Evolutionary conservation across 192 early-diverging fungal species (phyloP).

Genomic region (Rhizoclosmatium sp.): DNA sequence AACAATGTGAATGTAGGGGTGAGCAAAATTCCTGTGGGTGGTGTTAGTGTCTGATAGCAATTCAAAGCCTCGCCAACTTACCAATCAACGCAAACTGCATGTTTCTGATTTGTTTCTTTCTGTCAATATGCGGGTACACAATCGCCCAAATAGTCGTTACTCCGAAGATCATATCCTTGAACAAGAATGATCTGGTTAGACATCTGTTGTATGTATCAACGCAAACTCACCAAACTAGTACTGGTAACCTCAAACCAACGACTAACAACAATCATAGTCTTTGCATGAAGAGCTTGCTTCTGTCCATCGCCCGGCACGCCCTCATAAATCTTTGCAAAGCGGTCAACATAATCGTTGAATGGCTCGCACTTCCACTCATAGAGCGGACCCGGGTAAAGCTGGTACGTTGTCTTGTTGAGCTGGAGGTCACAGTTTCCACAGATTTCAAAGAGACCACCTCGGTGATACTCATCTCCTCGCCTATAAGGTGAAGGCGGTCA

Average conservation of each 20-base stretch:
- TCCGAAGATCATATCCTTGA: neutral
- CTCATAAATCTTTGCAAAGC: too few species aligned
- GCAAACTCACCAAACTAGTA: too few species aligned
- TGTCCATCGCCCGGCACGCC: neutral
- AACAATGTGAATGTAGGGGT: too few species aligned
- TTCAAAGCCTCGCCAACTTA: too few species aligned
- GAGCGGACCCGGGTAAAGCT: neutral
- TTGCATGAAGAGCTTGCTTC: neutral
- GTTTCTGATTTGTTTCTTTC: too few species aligned
- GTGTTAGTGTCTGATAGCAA: too few species aligned
- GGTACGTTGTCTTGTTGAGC: neutral
- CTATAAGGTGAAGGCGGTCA: neutral
- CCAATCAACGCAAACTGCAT: too few species aligned
- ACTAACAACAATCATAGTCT: neutral
- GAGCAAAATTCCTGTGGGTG: too few species aligned
- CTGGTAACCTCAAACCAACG: neutral
- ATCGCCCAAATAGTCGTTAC: neutral
- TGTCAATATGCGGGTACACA: neutral
- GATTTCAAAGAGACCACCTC: constrained; percentile 31
- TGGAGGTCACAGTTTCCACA: constrained; percentile 13
- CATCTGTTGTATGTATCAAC: too few species aligned
- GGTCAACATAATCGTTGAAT: neutral
- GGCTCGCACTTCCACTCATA: neutral
- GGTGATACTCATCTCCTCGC: constrained; percentile 28
- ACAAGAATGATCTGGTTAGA: too few species aligned